These are phyloP conservation scores for Amphirosellinia nigrospora DNA, from an alignment of 495 filamentous ascomycete genomes.

Conservation along the genomic window DNA sequence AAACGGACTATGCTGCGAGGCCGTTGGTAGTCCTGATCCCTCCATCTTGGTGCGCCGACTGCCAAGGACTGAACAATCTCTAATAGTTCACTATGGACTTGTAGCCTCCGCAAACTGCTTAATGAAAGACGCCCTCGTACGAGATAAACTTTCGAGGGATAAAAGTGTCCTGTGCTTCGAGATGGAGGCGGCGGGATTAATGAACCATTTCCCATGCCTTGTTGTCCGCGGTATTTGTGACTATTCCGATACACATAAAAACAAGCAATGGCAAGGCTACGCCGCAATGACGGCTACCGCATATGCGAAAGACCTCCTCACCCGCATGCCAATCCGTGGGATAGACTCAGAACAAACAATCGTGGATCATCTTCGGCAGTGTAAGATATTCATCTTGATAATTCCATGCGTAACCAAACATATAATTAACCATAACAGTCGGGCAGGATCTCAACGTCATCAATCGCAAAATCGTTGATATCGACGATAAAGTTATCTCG, in stretches of 20 bases:
- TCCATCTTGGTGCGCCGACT: slow-evolving; percentile 38
- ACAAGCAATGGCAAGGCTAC: slow-evolving; percentile 36
- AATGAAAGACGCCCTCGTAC: slow-evolving; percentile 35
- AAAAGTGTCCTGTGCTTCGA: slow-evolving; percentile 31
- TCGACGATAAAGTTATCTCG: neutral
- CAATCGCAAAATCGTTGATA: neutral
- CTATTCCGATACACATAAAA: slow-evolving; percentile 49
- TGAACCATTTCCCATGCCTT: slow-evolving; percentile 35
- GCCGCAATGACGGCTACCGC: slow-evolving; percentile 33
- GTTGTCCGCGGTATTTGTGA: slow-evolving; percentile 53
- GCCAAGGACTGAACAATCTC: slow-evolving; percentile 20
- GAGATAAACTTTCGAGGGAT: slow-evolving; percentile 23
- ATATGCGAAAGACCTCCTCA: slow-evolving; percentile 33
- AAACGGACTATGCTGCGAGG: neutral
- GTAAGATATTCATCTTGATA: neutral
- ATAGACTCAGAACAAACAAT: neutral
- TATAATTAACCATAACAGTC: neutral
- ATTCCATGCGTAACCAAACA: neutral
- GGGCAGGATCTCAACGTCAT: neutral
- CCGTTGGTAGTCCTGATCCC: neutral
- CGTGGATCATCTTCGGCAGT: neutral
- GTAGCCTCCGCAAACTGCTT: slow-evolving; percentile 51
- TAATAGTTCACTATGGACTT: slow-evolving; percentile 44
- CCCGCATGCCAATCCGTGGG: neutral
- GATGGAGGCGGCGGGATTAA: slow-evolving; percentile 40